Conservation (phyloP, 495 filamentous ascomycete species). For the Penicillium mononematosum region DNA sequence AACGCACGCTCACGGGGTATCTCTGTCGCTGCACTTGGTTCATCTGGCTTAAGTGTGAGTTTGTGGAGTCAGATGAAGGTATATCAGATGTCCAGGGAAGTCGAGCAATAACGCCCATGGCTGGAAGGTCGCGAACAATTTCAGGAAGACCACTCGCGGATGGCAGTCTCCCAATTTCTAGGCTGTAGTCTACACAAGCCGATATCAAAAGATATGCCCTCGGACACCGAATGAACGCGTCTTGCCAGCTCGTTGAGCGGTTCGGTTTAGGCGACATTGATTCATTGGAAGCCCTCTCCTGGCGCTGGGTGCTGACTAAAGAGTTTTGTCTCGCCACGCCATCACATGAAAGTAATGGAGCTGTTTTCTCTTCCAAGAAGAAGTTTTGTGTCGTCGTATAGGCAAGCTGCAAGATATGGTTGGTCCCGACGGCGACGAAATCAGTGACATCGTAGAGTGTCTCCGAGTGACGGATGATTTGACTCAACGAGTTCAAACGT, state of each 20-base stretch:
- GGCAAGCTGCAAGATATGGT: constrained; percentile 35
- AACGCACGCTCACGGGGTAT: background rate
- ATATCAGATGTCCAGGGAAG: constrained; percentile 27
- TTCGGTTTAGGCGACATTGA: background rate
- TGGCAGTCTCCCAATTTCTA: constrained; percentile 30
- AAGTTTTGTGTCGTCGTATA: constrained; percentile 32
- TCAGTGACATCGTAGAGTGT: constrained; percentile 37
- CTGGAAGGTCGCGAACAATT: constrained; percentile 27
- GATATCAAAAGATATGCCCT: constrained; percentile 39
- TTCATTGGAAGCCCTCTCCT: background rate
- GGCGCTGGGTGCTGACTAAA: background rate
- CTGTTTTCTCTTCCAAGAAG: constrained; percentile 21
- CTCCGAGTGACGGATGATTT: constrained; percentile 32
- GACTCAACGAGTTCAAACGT: constrained; percentile 28
- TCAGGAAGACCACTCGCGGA: constrained; percentile 26
- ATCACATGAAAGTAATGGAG: background rate
- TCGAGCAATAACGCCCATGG: constrained; percentile 22
- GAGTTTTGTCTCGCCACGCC: background rate
- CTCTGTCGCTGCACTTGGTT: background rate
- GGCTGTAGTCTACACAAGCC: constrained; percentile 32
- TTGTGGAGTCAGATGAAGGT: background rate
- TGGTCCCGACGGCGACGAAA: constrained; percentile 31
- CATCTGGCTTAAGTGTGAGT: background rate
- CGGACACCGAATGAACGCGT: constrained; percentile 33
- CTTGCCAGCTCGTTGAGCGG: constrained; percentile 31